phyloP scores from a whole-genome alignment of 768 basidiomycete species.

The Hygrocybe coccinea region DNA sequence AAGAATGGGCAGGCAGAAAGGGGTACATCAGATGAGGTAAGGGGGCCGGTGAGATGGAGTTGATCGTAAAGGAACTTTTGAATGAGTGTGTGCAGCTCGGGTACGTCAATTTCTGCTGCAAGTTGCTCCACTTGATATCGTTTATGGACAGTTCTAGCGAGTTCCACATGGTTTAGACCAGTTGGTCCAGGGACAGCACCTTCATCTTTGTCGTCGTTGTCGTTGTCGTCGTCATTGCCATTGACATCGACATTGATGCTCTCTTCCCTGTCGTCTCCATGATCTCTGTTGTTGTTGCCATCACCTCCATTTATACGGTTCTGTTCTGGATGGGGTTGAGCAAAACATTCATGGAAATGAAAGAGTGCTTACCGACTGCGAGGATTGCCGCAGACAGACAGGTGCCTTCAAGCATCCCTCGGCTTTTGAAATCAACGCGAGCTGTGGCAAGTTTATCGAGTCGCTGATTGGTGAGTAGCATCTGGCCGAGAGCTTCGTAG shows the following conservation, averaged over 20 bases:
- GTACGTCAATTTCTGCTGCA: conserved; percentile 5
- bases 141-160: background rate
- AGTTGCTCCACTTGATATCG: background rate
- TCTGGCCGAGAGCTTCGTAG: conserved; percentile 7
- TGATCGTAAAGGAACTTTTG: conserved; percentile 24
- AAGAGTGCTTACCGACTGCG: background rate
- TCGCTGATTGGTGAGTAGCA: conserved; percentile 14
- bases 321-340: background rate
- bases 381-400: background rate
- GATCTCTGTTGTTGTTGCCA: background rate
- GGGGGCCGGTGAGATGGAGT: background rate
- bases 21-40: background rate
- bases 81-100: conserved; percentile 18
- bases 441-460: conserved; percentile 19
- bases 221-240: background rate
- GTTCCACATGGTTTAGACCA: background rate
- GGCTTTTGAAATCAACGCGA: conserved; percentile 13
- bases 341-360: background rate
- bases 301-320: background rate
- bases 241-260: background rate
- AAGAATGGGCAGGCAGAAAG: background rate
- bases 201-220: background rate
- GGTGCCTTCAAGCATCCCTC: conserved; percentile 14
- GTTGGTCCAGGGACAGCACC: background rate
- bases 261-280: background rate